A percentile compares a stretch with the other conserved stretches of the same genome.
Evolutionary conservation across 129 eudicot species (phyloP).

Genomic region (Tagetes patula): DNA sequence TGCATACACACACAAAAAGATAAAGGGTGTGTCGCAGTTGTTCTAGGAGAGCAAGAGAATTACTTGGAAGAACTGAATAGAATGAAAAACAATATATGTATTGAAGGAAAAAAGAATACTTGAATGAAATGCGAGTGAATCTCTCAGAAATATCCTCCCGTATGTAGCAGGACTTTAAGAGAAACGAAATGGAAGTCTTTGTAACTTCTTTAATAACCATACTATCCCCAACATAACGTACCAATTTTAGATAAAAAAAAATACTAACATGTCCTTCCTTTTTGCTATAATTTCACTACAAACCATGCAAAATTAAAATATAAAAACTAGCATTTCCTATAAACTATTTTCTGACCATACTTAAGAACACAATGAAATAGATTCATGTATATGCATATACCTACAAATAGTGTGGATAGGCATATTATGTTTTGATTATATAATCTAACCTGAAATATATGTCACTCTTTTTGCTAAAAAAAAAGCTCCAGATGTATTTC

Average conservation of each 20-base stretch:
- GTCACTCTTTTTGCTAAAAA: not conserved
- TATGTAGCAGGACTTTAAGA: not conserved
- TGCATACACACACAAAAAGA: not conserved
- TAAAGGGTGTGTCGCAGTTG: not conserved
- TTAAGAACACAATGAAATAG: not conserved
- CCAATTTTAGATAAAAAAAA: too few relatives aligned
- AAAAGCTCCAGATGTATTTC: not conserved
- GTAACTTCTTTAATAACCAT: not conserved
- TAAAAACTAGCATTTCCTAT: not conserved
- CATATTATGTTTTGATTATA: not conserved
- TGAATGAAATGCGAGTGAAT: not conserved
- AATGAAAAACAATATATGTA: not conserved
- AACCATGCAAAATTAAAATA: not conserved
- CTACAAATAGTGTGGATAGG: not conserved
- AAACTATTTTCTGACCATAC: constrained; percentile 1
- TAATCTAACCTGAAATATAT: not conserved
- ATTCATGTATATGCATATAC: not conserved
- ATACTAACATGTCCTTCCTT: too few relatives aligned
- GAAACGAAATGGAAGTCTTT: not conserved
- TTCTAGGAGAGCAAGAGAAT: not conserved
- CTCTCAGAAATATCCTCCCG: not conserved
- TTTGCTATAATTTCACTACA: not conserved
- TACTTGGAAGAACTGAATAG: not conserved
- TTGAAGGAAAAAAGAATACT: not conserved
- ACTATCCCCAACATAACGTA: not conserved